These are phyloP conservation scores for Venturia aucupariae DNA, from an alignment of 2,329 filamentous ascomycete species.

Conservation along the genomic window DNA sequence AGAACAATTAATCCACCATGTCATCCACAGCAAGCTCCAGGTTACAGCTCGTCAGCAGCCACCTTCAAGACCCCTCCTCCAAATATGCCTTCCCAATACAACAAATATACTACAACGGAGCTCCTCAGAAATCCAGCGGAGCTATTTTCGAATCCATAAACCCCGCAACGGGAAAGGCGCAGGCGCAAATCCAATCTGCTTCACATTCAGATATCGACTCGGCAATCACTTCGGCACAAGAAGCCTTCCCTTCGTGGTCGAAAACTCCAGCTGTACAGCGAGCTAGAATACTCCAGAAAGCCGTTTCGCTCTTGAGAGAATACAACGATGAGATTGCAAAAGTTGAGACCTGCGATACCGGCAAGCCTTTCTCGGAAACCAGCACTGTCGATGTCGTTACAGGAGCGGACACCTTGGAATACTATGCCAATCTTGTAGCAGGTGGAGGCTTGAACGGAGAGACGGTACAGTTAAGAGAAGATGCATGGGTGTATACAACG, in stretches of 20 bases:
- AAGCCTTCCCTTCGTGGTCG: constrained; percentile 69
- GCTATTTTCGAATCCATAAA: constrained; percentile 61
- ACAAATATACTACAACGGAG: constrained; percentile 69
- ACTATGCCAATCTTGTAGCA: constrained; percentile 72
- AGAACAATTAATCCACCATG: not conserved
- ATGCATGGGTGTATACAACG: constrained; percentile 74
- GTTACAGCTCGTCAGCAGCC: constrained; percentile 6
- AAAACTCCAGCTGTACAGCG: constrained; percentile 64
- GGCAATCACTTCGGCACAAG: constrained; percentile 60
- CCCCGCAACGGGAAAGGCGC: constrained; percentile 58
- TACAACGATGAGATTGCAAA: constrained; percentile 72
- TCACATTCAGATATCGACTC: constrained; percentile 59
- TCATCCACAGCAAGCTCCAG: constrained; percentile 5
- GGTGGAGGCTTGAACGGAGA: constrained; percentile 74
- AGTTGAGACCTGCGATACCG: constrained; percentile 76
- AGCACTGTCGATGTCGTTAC: constrained; percentile 75
- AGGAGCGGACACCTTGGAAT: constrained; percentile 77
- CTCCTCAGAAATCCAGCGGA: constrained; percentile 51
- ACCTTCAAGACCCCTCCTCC: constrained; percentile 22
- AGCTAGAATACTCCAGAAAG: constrained; percentile 67
- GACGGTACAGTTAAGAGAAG: constrained; percentile 61
- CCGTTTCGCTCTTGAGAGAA: constrained; percentile 61
- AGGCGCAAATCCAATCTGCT: constrained; percentile 65
- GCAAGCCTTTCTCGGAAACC: constrained; percentile 78
- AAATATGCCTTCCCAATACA: constrained; percentile 38